Evolutionary conservation across 1,284 basidiomycete genomes (phyloP).

Genomic region (Ustilago trichophora): DNA sequence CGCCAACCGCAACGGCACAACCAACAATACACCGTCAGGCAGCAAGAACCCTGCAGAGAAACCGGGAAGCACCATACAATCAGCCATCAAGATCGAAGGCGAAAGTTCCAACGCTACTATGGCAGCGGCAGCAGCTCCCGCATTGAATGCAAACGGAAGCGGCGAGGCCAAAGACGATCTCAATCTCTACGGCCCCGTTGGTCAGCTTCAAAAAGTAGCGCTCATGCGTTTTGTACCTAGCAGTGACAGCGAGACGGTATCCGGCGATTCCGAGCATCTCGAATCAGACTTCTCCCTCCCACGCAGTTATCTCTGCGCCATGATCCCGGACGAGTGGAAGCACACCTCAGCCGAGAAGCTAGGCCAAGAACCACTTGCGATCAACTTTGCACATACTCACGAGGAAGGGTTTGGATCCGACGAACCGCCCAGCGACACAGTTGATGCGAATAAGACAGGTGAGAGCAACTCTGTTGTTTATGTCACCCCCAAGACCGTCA

Average conservation of each 20-base stretch:
- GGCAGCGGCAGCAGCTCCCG: no score
- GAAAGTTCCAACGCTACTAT: slow-evolving; percentile 1
- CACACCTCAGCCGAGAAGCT: slow-evolving; percentile 10
- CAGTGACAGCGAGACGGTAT: slow-evolving; percentile 32
- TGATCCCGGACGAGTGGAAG: slow-evolving; percentile 18
- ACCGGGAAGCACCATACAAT: no score
- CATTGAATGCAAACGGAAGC: slow-evolving; percentile 5
- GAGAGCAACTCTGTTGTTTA: slow-evolving; percentile 79
- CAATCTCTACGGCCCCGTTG: slow-evolving; percentile 79
- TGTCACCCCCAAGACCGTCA: slow-evolving; percentile 76
- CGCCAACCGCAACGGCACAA: not conserved
- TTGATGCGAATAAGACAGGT: slow-evolving; percentile 72
- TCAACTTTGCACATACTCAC: slow-evolving; percentile 77
- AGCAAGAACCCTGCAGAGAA: no score
- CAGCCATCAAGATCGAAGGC: slow-evolving; percentile 39
- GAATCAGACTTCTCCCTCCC: slow-evolving; percentile 43
- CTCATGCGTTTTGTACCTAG: slow-evolving; percentile 75
- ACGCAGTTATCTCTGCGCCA: slow-evolving; percentile 42
- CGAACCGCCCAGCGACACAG: slow-evolving; percentile 16
- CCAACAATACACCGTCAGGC: no score
- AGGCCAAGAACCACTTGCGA: slow-evolving; percentile 22
- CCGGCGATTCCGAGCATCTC: slow-evolving; percentile 45
- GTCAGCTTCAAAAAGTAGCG: slow-evolving; percentile 95
- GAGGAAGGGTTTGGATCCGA: slow-evolving; percentile 81
- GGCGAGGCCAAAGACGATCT: slow-evolving; percentile 40